A percentile compares a stretch with the other conserved stretches of the same genome.
Conservation (phyloP, 2,329 filamentous ascomycete species). For the Blastomyces parvus region DNA sequence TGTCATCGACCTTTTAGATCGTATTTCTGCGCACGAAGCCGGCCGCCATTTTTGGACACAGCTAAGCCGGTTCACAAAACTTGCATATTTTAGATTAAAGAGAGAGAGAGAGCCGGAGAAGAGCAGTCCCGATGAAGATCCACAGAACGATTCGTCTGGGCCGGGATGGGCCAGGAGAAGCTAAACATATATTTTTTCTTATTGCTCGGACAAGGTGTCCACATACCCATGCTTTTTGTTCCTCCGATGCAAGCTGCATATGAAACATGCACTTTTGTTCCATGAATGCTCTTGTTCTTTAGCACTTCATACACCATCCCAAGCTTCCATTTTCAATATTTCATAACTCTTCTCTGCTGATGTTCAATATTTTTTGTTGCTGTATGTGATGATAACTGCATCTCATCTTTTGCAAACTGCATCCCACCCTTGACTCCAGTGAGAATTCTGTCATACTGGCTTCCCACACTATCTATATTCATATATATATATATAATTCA, state of each 20-base stretch:
- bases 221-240: not conserved
- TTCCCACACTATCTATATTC: not conserved
- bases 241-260: not conserved
- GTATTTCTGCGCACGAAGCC: conserved; percentile 76
- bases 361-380: not conserved
- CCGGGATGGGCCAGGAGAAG: conserved; percentile 18
- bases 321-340: not conserved
- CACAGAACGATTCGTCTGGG: conserved; percentile 23
- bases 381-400: not conserved
- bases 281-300: not conserved
- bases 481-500: not conserved
- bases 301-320: not conserved
- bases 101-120: conserved; percentile 44
- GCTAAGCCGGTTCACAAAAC: conserved; percentile 76
- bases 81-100: conserved; percentile 72
- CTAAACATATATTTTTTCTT: conserved; percentile 5
- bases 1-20: conserved; percentile 69
- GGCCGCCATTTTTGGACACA: conserved; percentile 87
- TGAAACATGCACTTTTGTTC: not conserved
- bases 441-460: not conserved
- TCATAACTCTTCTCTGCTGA: not conserved
- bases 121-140: conserved; percentile 18
- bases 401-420: too few species aligned
- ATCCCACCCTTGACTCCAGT: not conserved
- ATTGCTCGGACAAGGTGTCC: not conserved